Percentiles rank a stretch among this genome's conserved stretches.
Evolutionary conservation across 2,329 filamentous ascomycete genomes (phyloP).

Genomic region (Epichloe sibirici): DNA sequence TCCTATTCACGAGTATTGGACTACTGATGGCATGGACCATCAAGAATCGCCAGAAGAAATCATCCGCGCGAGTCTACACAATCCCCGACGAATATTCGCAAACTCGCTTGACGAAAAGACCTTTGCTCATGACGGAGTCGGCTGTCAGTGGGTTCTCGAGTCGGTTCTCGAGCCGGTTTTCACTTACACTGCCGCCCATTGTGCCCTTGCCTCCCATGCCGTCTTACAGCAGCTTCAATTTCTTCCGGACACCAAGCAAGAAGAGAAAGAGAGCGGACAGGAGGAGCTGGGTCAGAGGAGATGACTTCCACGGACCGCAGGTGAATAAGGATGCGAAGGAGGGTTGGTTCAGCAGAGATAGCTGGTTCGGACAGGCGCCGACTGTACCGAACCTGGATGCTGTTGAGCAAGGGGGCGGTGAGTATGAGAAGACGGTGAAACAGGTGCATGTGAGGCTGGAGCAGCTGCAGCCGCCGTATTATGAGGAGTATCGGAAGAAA

Average conservation of each 20-base stretch:
- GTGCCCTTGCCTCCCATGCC: conserved; percentile 20
- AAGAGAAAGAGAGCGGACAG: neutral
- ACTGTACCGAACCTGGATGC: conserved; percentile 24
- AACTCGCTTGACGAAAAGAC: conserved; percentile 20
- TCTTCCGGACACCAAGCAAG: conserved; percentile 13
- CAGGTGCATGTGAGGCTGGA: conserved; percentile 2
- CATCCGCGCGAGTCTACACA: conserved; percentile 17
- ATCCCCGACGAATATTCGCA: conserved; percentile 15
- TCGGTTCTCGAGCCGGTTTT: conserved; percentile 18
- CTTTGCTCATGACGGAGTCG: conserved; percentile 11
- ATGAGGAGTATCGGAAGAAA: conserved; percentile 6
- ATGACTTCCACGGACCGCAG: conserved; percentile 36
- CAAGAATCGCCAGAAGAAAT: conserved; percentile 12
- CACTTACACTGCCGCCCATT: conserved; percentile 17
- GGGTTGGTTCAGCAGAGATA: conserved; percentile 20
- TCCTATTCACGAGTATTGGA: conserved; percentile 31
- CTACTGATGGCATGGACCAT: conserved; percentile 29
- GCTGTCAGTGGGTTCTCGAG: conserved; percentile 9
- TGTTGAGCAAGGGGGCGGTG: conserved; percentile 11
- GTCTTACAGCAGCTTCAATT: conserved; percentile 18
- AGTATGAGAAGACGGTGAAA: conserved; percentile 2
- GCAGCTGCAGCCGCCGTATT: conserved; percentile 1
- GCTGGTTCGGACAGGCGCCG: conserved; percentile 21
- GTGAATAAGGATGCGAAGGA: conserved; percentile 16
- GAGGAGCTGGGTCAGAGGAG: conserved; percentile 25